phyloP scores from a whole-genome alignment of 2,329 filamentous ascomycete species.

The Onygenales sp. region DNA sequence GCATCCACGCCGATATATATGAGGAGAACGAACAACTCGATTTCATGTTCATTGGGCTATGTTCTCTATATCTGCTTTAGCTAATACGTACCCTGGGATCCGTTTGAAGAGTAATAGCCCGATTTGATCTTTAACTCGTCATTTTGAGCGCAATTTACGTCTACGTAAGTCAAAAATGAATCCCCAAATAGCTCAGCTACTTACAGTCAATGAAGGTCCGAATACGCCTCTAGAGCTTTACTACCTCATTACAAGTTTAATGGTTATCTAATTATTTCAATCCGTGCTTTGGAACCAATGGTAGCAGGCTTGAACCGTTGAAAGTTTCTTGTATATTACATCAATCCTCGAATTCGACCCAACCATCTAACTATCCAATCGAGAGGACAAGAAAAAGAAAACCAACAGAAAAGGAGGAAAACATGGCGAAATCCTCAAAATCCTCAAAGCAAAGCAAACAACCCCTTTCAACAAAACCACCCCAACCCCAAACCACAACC shows the following conservation, averaged over 20 bases:
- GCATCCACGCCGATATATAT: background rate
- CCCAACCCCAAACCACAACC: conserved; percentile 38
- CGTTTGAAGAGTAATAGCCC: background rate
- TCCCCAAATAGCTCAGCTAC: background rate
- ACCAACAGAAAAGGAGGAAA: conserved; percentile 1
- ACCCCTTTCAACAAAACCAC: conserved; percentile 61
- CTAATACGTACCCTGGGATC: background rate
- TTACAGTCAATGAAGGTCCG: background rate
- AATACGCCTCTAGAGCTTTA: background rate
- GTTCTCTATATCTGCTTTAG: no score
- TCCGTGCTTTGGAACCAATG: no score
- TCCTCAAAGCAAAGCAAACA: conserved; percentile 4
- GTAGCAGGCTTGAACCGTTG: no score
- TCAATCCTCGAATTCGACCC: no score
- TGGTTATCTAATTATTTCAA: no score
- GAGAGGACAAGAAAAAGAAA: no score
- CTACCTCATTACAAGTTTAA: no score
- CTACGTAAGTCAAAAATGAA: background rate
- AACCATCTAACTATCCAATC: no score
- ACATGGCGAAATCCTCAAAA: conserved; percentile 27
- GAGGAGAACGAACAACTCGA: no score
- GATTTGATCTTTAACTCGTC: background rate
- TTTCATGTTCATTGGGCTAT: no score
- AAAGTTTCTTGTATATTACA: no score
- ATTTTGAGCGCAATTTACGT: no score